phyloP scores from a whole-genome alignment of 1,284 basidiomycete species.

The Cutaneotrichosporon sp. region DNA sequence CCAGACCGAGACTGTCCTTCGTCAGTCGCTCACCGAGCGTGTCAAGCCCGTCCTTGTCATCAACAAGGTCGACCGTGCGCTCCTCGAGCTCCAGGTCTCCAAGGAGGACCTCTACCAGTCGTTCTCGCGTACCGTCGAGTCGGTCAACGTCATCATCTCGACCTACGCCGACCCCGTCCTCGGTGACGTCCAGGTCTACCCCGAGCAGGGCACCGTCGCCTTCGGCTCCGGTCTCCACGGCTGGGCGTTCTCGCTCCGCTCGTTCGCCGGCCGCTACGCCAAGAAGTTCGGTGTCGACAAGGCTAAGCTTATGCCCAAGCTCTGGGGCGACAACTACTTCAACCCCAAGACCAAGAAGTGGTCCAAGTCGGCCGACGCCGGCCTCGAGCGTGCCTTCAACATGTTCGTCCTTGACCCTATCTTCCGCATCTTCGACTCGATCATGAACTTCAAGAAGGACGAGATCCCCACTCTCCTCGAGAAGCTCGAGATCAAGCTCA shows the following conservation, averaged over 20 bases:
- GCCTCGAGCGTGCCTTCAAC: slow-evolving; percentile 94
- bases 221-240: slow-evolving; percentile 99
- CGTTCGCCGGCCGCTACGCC: slow-evolving; percentile 92
- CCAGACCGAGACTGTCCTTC: slow-evolving; percentile 98
- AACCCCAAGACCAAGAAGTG: slow-evolving; percentile 98
- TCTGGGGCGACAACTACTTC: slow-evolving; percentile 99
- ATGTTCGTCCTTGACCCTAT: slow-evolving; percentile 98
- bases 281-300: slow-evolving; percentile 99
- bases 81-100: slow-evolving; percentile 95
- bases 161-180: slow-evolving; percentile 94
- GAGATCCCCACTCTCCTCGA: slow-evolving; percentile 81
- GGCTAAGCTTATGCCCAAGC: slow-evolving; percentile 95
- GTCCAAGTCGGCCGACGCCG: slow-evolving; percentile 79
- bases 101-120: slow-evolving; percentile 99
- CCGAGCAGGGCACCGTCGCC: slow-evolving; percentile 96
- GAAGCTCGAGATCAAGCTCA: slow-evolving; percentile 94
- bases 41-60: slow-evolving; percentile 99
- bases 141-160: slow-evolving; percentile 97
- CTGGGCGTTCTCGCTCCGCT: slow-evolving; percentile 98
- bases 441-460: slow-evolving; percentile 99
- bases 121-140: slow-evolving; percentile 97
- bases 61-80: slow-evolving; percentile 99
- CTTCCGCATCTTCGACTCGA: slow-evolving; percentile 96
- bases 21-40: slow-evolving; percentile 95
- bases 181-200: slow-evolving; percentile 99